A percentile compares a stretch with the other conserved stretches of the same genome.
phyloP scores from a whole-genome alignment of 805 yeast genomes.

The Candida palmyrensis region DNA sequence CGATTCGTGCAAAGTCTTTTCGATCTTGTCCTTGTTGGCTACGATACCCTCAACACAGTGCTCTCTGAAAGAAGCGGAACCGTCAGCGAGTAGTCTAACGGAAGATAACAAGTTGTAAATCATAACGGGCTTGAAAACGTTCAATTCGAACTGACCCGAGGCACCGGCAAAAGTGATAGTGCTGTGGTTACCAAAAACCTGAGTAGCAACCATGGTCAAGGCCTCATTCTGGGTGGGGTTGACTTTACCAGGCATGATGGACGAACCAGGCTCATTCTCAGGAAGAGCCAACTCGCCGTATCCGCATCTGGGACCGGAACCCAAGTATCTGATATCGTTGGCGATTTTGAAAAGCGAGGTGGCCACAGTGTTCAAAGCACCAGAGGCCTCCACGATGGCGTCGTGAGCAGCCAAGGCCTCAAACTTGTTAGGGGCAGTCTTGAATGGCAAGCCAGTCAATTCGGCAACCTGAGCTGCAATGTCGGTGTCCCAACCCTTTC shows the following conservation, averaged over 20 bases:
- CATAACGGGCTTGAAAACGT: constrained; percentile 38
- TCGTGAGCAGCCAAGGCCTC: constrained; percentile 39
- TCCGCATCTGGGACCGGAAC: constrained; percentile 38
- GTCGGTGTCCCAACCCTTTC: constrained; percentile 29
- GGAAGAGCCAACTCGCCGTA: constrained; percentile 36
- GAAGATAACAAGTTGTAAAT: constrained; percentile 31
- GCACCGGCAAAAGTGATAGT: constrained; percentile 37
- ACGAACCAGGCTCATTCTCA: constrained; percentile 37
- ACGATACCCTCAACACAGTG: constrained; percentile 35
- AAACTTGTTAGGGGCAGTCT: constrained; percentile 37
- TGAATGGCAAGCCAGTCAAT: constrained; percentile 27
- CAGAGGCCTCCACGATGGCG: constrained; percentile 36
- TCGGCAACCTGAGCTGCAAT: constrained; percentile 29
- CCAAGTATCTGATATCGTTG: constrained; percentile 35
- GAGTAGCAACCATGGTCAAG: constrained; percentile 36
- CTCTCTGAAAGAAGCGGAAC: constrained; percentile 27
- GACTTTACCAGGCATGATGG: constrained; percentile 40
- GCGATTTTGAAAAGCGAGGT: constrained; percentile 34
- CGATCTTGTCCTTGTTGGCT: constrained; percentile 33
- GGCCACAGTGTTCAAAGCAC: constrained; percentile 35
- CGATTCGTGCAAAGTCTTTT: constrained; percentile 32
- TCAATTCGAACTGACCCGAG: constrained; percentile 36
- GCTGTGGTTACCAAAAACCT: constrained; percentile 35
- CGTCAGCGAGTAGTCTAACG: constrained; percentile 31
- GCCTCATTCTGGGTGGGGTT: constrained; percentile 39